Evolutionary conservation across 1,139 yeast genomes (phyloP).

Genomic region (Candida sanyaensis): DNA sequence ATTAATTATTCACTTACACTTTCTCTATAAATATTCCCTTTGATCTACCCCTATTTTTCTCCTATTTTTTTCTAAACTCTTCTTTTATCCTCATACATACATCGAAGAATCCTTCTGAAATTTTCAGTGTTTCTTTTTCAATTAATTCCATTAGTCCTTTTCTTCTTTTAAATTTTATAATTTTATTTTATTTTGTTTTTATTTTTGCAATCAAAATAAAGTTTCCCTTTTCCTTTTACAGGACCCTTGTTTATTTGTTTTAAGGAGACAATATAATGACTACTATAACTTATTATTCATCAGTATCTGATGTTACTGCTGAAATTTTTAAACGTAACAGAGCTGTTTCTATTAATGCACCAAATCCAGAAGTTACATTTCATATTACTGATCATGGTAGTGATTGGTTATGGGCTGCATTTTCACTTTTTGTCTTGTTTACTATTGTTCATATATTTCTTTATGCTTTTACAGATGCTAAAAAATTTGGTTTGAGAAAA

Average conservation of each 20-base stretch:
- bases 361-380: conserved; percentile 42
- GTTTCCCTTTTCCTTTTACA: too few relatives aligned
- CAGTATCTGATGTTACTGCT: background rate
- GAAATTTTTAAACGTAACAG: conserved; percentile 33
- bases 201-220: background rate
- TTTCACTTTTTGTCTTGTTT: conserved; percentile 47
- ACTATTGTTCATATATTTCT: conserved; percentile 42
- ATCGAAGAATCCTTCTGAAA: background rate
- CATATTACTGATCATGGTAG: conserved; percentile 62
- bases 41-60: conserved; percentile 2
- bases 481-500: conserved; percentile 36
- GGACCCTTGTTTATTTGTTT: too few relatives aligned
- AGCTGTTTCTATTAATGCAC: conserved; percentile 52
- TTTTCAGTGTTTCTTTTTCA: background rate
- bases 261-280: background rate
- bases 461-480: conserved; percentile 37
- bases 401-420: conserved; percentile 72
- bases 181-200: background rate
- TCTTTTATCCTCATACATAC: background rate
- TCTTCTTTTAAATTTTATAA: background rate
- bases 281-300: background rate
- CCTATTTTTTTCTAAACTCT: background rate
- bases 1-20: background rate
- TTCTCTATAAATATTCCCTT: background rate
- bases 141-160: background rate